Evolutionary conservation across 2,329 filamentous ascomycete species (phyloP).

Genomic region (Alternaria sp.): DNA sequence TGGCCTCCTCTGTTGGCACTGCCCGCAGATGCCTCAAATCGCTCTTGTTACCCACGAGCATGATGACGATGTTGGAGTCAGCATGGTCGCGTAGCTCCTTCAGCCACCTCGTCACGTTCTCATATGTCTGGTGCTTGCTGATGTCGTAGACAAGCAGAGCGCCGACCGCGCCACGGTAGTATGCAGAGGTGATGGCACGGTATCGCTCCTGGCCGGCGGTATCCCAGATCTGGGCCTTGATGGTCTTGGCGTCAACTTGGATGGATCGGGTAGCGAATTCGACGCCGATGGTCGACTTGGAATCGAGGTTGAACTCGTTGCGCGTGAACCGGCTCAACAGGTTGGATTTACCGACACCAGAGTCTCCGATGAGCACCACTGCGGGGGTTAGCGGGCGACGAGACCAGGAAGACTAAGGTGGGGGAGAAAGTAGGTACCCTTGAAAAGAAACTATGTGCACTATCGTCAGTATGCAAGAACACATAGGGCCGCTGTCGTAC

Average conservation of each 20-base stretch:
- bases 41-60: slow-evolving; percentile 99
- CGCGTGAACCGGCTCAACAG: slow-evolving; percentile 98
- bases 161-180: slow-evolving; percentile 97
- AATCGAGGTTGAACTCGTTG: slow-evolving; percentile 99
- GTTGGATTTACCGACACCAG: slow-evolving; percentile 99
- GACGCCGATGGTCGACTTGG: slow-evolving; percentile 99
- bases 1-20: slow-evolving; percentile 96
- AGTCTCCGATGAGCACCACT: slow-evolving; percentile 99
- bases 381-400: slow-evolving; percentile 43
- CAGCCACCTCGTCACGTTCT: slow-evolving; percentile 98
- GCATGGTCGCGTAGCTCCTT: slow-evolving; percentile 98
- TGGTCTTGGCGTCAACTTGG: slow-evolving; percentile 98
- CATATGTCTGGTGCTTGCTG: slow-evolving; percentile 99
- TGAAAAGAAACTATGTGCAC: slow-evolving; percentile 87
- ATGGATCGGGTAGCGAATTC: slow-evolving; percentile 99
- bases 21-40: slow-evolving; percentile 98
- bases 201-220: slow-evolving; percentile 99
- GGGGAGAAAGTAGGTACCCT: slow-evolving; percentile 69
- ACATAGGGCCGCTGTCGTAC: slow-evolving; percentile 28
- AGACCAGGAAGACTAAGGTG: slow-evolving; percentile 23
- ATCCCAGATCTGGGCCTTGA: slow-evolving; percentile 99
- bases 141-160: slow-evolving; percentile 99
- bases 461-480: slow-evolving; percentile 32
- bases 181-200: slow-evolving; percentile 97
- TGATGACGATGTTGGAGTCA: slow-evolving; percentile 99